These are phyloP conservation scores for Neoconidiobolus thromboides DNA, from an alignment of 371 early-diverging fungal genomes.

Conservation along the genomic window DNA sequence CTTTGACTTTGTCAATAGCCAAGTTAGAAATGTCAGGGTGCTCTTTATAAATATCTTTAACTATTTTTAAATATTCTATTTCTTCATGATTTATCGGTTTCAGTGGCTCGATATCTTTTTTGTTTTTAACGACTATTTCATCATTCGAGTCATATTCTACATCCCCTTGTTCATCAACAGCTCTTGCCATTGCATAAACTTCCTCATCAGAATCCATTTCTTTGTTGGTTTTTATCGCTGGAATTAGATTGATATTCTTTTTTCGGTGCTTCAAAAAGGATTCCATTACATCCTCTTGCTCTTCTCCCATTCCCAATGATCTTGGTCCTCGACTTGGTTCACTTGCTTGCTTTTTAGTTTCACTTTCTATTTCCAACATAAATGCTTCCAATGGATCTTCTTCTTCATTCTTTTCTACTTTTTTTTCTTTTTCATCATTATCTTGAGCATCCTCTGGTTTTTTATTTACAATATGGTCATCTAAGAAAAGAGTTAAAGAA, in stretches of 20 bases:
- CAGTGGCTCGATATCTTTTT: background rate
- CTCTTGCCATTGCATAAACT: background rate
- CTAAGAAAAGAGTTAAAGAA: no score
- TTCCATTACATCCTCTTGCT: background rate
- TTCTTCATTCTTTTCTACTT: no score
- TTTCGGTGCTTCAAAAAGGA: background rate
- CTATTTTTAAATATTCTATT: background rate
- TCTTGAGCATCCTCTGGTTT: no score
- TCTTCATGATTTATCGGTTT: background rate
- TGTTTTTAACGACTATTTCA: background rate
- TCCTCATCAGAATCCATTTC: background rate
- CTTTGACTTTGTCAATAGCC: conserved; percentile 14
- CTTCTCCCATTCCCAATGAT: no score
- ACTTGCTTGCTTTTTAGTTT: no score
- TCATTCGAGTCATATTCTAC: background rate
- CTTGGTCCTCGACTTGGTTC: no score
- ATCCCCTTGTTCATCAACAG: background rate
- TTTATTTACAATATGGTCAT: no score
- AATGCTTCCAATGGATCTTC: no score
- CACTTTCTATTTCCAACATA: no score
- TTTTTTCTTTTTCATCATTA: no score
- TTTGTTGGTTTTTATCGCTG: background rate
- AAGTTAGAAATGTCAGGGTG: conserved; percentile 15
- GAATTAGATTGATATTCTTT: background rate
- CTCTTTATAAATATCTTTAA: conserved; percentile 2